Conservation (phyloP, 805 yeast genomes). For the Helenozyma baotianmanensis region DNA sequence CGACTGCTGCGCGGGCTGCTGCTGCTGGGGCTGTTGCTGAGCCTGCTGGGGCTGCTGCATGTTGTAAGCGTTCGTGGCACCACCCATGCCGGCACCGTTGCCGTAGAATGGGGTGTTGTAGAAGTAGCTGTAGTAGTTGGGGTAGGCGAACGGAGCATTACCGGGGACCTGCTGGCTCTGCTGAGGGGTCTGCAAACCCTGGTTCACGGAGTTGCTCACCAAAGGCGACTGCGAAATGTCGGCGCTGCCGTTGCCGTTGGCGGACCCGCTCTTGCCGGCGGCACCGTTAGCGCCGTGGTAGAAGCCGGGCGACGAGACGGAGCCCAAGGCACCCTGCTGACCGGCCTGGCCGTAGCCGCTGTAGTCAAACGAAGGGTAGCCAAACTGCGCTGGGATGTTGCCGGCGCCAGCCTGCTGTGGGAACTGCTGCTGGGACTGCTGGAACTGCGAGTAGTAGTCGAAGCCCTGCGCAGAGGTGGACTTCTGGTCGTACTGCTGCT, state of each 20-base stretch:
- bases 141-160: constrained; percentile 38
- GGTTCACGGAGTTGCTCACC: constrained; percentile 20
- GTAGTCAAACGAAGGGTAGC: constrained; percentile 43
- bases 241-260: constrained; percentile 16
- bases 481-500: constrained; percentile 13
- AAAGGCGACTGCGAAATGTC: constrained; percentile 32
- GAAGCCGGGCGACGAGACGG: constrained; percentile 12
- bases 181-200: constrained; percentile 23
- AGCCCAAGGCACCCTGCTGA: constrained; percentile 14
- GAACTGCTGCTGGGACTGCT: constrained; percentile 29
- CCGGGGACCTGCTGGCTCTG: constrained; percentile 32
- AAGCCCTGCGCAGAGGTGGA: constrained; percentile 14
- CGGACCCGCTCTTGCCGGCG: constrained; percentile 20
- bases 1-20: constrained; percentile 5
- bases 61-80: constrained; percentile 12
- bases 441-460: constrained; percentile 18
- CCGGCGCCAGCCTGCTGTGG: constrained; percentile 37
- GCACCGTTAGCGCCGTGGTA: constrained; percentile 27
- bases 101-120: constrained; percentile 39
- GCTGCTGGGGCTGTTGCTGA: constrained; percentile 17
- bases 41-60: constrained; percentile 20
- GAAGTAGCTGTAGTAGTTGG: constrained; percentile 38
- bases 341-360: constrained; percentile 28
- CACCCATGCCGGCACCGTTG: constrained; percentile 26
- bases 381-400: constrained; percentile 39